phyloP scores from a whole-genome alignment of 805 yeast species.

The Candida succiphila region DNA sequence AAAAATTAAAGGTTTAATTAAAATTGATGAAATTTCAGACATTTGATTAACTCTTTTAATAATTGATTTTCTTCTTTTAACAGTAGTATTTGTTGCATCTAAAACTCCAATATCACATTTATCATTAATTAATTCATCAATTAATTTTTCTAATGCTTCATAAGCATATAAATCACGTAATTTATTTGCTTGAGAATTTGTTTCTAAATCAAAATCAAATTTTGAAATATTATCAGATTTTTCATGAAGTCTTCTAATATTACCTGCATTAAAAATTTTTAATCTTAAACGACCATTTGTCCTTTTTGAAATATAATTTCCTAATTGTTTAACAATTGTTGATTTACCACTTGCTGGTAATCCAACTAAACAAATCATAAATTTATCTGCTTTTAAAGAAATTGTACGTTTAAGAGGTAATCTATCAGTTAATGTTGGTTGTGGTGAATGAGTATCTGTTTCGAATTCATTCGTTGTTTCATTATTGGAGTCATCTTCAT shows the following conservation, averaged over 20 bases:
- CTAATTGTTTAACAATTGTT: slow-evolving; percentile 19
- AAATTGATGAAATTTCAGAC: slow-evolving; percentile 32
- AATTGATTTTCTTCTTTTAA: slow-evolving; percentile 44
- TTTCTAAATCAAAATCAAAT: slow-evolving; percentile 29
- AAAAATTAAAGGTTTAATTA: slow-evolving; percentile 39
- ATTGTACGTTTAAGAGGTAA: not conserved
- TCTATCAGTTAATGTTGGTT: not conserved
- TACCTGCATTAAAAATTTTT: slow-evolving; percentile 40
- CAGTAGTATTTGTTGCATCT: slow-evolving; percentile 70
- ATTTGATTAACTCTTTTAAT: slow-evolving; percentile 42
- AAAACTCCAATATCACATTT: slow-evolving; percentile 86
- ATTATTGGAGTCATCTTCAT: slow-evolving; percentile 1
- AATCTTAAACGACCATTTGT: slow-evolving; percentile 12
- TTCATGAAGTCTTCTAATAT: slow-evolving; percentile 32
- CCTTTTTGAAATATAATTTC: slow-evolving; percentile 10
- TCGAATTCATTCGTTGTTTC: not conserved
- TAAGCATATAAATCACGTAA: slow-evolving; percentile 90
- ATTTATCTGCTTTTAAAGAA: slow-evolving; percentile 8
- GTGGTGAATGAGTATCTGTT: not conserved
- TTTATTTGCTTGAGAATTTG: slow-evolving; percentile 38
- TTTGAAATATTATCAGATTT: slow-evolving; percentile 12
- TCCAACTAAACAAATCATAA: slow-evolving; percentile 49
- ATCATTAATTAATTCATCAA: slow-evolving; percentile 63
- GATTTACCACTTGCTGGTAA: slow-evolving; percentile 93
- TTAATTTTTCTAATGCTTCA: slow-evolving; percentile 75